Percentiles rank a stretch among this genome's conserved stretches.
Evolutionary conservation across 345 rosid species (phyloP).

Genomic region (Salix arbutifolia): DNA sequence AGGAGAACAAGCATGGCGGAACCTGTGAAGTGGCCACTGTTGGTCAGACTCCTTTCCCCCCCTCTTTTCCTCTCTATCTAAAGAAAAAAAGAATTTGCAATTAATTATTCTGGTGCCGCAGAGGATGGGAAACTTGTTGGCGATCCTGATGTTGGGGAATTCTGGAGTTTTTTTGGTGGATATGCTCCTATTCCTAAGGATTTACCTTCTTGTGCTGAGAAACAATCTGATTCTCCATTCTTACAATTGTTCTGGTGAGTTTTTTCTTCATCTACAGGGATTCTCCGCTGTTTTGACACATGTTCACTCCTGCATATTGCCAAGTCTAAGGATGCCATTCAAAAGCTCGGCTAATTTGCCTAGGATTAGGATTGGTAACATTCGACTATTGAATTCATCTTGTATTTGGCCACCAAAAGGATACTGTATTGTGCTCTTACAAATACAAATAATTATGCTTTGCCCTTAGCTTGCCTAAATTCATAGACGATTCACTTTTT

Average conservation of each 20-base stretch:
- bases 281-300: conserved; percentile 4
- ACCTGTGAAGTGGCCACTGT: conserved; percentile 76
- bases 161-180: conserved; percentile 93
- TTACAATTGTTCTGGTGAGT: conserved; percentile 58
- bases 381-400: not conserved
- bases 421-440: not conserved
- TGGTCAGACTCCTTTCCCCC: conserved; percentile 38
- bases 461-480: not conserved
- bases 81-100: not conserved
- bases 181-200: conserved; percentile 72
- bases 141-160: conserved; percentile 81
- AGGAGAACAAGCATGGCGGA: conserved; percentile 68
- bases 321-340: not conserved
- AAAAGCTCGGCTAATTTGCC: not conserved
- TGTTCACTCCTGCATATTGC: not conserved
- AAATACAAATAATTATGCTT: too few relatives aligned
- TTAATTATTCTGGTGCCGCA: conserved; percentile 32
- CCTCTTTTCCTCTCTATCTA: conserved; percentile 1
- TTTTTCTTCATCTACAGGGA: conserved; percentile 1
- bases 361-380: not conserved
- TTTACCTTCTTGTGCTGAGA: conserved; percentile 33
- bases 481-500: not conserved
- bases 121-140: conserved; percentile 90
- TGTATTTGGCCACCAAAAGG: not conserved
- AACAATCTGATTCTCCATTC: conserved; percentile 34